Percentiles rank a stretch among this genome's conserved stretches.
Evolutionary conservation across 495 filamentous ascomycete species (phyloP).

Genomic region (Lepidopterella palustris): DNA sequence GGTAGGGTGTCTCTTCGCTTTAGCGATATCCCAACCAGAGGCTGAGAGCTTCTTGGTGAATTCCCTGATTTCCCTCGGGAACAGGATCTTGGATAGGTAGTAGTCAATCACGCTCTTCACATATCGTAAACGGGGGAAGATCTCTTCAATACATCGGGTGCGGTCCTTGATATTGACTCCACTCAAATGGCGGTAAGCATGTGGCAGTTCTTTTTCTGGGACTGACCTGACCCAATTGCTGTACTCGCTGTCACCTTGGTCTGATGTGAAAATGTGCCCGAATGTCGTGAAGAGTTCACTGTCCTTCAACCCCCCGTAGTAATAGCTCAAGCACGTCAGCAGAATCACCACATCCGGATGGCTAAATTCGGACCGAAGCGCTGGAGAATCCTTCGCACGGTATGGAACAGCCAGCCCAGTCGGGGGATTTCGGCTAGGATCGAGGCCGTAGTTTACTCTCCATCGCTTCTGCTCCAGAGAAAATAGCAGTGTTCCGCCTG

Average conservation of each 20-base stretch:
- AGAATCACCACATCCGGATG: constrained; percentile 58
- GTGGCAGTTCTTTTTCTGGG: constrained; percentile 37
- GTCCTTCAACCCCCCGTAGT: constrained; percentile 54
- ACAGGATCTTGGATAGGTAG: constrained; percentile 50
- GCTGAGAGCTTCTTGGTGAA: constrained; percentile 49
- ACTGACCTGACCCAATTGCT: constrained; percentile 41
- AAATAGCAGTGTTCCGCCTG: constrained; percentile 39
- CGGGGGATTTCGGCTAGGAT: constrained; percentile 40
- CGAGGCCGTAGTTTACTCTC: constrained; percentile 44
- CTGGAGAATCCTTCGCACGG: constrained; percentile 42
- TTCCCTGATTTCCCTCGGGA: constrained; percentile 46
- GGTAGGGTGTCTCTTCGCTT: constrained; percentile 23
- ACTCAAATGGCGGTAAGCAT: constrained; percentile 39
- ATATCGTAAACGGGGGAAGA: constrained; percentile 39
- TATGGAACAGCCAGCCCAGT: constrained; percentile 52
- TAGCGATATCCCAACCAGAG: constrained; percentile 49
- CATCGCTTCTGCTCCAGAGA: constrained; percentile 41
- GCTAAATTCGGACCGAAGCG: constrained; percentile 46
- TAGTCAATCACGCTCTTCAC: constrained; percentile 42
- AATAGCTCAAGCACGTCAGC: constrained; percentile 60
- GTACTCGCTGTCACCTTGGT: constrained; percentile 46
- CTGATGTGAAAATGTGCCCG: constrained; percentile 47
- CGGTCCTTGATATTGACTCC: constrained; percentile 49
- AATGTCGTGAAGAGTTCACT: constrained; percentile 47
- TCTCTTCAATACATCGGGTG: constrained; percentile 41